Evolutionary conservation across 2,329 filamentous ascomycete genomes (phyloP), one percentile per base, ranked within the genome.

Genomic region (Diatrype stigma): DNA sequence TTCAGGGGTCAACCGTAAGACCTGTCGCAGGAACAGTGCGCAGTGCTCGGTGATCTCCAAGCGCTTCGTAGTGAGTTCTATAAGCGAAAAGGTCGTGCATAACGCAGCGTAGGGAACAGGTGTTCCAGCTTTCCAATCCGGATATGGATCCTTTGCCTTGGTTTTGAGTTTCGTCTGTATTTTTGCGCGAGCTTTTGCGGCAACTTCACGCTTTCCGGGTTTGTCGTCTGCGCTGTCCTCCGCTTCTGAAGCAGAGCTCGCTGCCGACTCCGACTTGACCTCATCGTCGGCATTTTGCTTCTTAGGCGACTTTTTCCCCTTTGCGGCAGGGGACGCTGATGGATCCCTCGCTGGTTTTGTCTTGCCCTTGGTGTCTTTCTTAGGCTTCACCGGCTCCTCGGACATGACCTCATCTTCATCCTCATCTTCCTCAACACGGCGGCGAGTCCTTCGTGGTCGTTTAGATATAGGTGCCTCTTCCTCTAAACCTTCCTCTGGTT

Each of bases 101-200:
- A 99, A 79, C 12, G 94, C 94, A 23, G 91, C 93, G 63, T 97
- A 99, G 1, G 94, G 94, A 1, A 96, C 92, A 11, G 93, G 90
- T 45, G 88, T 81, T 45, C 92, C 92, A 45, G 87, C 75, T 67
- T 90, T 88, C 94, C 94, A 99, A 70, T 99, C 93, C 1, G 92
- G 92, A 69, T 93, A 97, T n/a, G 88, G 85, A 62, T 96, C 88
- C 58, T 90, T 87, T 37, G 71, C 76, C 47, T 79, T 82, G 17
- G 81, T 75, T 64, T 85, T 85, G 52, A 96, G 73, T 45, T 86
- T 88, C 8, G 83, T 83, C 67, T 96, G 91, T 11, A 93, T 81
- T 67, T 90, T 89, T 68, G 93, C 82, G 42, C 89, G 84, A 45
- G 84, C 85, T 69, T 95, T 92, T 40, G 83, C 85, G 46, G 84